These are phyloP conservation scores for Sporothrix schenckii DNA, from an alignment of 2,329 filamentous ascomycete species.

Conservation along the genomic window DNA sequence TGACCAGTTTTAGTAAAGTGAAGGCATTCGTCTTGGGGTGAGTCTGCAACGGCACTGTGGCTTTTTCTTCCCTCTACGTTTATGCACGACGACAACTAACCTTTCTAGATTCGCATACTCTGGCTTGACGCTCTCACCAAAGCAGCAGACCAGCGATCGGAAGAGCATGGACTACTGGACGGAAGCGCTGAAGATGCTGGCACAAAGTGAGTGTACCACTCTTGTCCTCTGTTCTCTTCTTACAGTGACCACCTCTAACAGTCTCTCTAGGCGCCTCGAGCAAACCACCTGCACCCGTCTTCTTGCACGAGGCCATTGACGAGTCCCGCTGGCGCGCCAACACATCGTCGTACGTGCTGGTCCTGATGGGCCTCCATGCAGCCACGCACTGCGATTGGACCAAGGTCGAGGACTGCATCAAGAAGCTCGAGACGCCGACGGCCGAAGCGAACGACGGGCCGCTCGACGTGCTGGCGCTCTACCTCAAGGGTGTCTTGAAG, in stretches of 20 bases:
- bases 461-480: constrained; percentile 62
- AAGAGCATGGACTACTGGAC: constrained; percentile 48
- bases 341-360: constrained; percentile 68
- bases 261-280: constrained; percentile 35
- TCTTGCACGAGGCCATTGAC: constrained; percentile 60
- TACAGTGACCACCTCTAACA: not conserved
- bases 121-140: constrained; percentile 51
- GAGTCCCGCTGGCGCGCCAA: constrained; percentile 66
- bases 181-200: constrained; percentile 44
- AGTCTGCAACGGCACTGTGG: constrained; percentile 37
- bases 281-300: constrained; percentile 46
- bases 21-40: constrained; percentile 61
- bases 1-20: constrained; percentile 63
- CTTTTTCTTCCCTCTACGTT: not conserved
- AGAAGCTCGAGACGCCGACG: constrained; percentile 54
- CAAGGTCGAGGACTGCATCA: constrained; percentile 61
- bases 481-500: constrained; percentile 73
- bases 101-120: constrained; percentile 56
- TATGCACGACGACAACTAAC: too few relatives aligned
- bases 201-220: constrained; percentile 42
- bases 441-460: constrained; percentile 49
- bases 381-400: constrained; percentile 73
- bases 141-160: constrained; percentile 43
- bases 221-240: not conserved
- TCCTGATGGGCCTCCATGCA: constrained; percentile 70